Conservation (phyloP, 2,329 filamentous ascomycete genomes). For the Colletotrichum salicis region DNA sequence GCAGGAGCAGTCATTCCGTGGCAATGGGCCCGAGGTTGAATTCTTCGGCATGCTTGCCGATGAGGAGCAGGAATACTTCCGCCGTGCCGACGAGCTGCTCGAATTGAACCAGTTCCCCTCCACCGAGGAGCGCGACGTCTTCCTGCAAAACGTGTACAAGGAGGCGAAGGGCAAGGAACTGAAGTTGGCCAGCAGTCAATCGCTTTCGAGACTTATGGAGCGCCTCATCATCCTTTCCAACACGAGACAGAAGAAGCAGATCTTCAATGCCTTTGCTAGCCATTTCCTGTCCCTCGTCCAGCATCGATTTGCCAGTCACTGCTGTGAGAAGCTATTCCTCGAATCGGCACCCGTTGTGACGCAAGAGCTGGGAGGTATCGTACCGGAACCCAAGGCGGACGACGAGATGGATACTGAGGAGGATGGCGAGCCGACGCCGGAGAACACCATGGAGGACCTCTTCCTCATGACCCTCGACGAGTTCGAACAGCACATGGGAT, state of each 20-base stretch:
- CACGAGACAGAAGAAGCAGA: conserved; percentile 80
- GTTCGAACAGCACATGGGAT: conserved; percentile 85
- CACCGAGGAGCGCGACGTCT: conserved; percentile 75
- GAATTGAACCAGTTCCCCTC: conserved; percentile 88
- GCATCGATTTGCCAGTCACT: conserved; percentile 97
- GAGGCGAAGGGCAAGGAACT: conserved; percentile 93
- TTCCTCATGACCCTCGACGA: conserved; percentile 88
- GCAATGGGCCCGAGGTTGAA: conserved; percentile 64
- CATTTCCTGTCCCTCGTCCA: conserved; percentile 92
- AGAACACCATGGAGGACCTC: conserved; percentile 81
- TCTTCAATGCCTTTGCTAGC: conserved; percentile 86
- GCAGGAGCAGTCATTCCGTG: conserved; percentile 43
- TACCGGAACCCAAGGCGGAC: conserved; percentile 56
- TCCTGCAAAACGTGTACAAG: conserved; percentile 83
- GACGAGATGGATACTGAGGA: conserved; percentile 53
- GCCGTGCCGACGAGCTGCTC: conserved; percentile 86
- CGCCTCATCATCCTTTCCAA: conserved; percentile 85
- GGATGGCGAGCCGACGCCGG: conserved; percentile 59
- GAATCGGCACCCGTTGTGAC: conserved; percentile 83
- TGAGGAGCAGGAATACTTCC: conserved; percentile 96
- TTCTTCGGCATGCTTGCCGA: conserved; percentile 96
- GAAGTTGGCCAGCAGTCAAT: conserved; percentile 95
- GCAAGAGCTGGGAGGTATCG: conserved; percentile 69
- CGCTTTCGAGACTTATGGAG: conserved; percentile 93
- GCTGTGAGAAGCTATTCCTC: conserved; percentile 92